Evolutionary conservation across 306 rosid genomes (phyloP).

Genomic region (Geum urbanum): DNA sequence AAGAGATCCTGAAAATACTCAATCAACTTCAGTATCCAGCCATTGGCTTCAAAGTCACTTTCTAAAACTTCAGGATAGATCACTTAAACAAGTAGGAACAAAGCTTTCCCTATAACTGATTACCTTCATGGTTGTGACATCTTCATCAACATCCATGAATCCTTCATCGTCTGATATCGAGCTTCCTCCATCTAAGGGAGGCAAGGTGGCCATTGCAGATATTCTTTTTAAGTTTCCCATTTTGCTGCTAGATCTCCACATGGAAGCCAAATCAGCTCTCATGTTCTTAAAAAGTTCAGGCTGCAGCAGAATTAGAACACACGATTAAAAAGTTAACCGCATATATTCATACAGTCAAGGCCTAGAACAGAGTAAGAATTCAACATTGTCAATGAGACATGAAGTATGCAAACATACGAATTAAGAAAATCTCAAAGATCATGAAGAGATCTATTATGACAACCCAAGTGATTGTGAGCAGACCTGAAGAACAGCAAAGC

Average conservation of each 20-base stretch:
- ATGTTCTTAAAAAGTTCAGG: slow-evolving; percentile 79
- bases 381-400: background rate
- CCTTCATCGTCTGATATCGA: slow-evolving; percentile 38
- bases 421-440: background rate
- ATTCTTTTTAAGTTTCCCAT: slow-evolving; percentile 49
- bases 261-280: slow-evolving; percentile 84
- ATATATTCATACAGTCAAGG: background rate
- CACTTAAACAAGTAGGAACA: slow-evolving; percentile 1
- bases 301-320: slow-evolving; percentile 39
- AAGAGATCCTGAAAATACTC: slow-evolving; percentile 68
- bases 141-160: slow-evolving; percentile 45
- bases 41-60: background rate
- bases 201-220: slow-evolving; percentile 43
- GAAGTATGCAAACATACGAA: background rate
- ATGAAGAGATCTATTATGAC: slow-evolving; percentile 7
- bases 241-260: slow-evolving; percentile 74
- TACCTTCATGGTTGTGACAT: slow-evolving; percentile 69
- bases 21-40: background rate
- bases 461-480: slow-evolving; percentile 21
- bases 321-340: background rate
- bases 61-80: background rate
- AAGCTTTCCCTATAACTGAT: slow-evolving; percentile 15
- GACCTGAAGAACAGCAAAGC: slow-evolving; percentile 96
- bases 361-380: slow-evolving; percentile 2
- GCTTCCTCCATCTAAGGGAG: slow-evolving; percentile 33